These are phyloP conservation scores for Meira nashicola DNA, from an alignment of 1,284 basidiomycete species.

Conservation along the genomic window DNA sequence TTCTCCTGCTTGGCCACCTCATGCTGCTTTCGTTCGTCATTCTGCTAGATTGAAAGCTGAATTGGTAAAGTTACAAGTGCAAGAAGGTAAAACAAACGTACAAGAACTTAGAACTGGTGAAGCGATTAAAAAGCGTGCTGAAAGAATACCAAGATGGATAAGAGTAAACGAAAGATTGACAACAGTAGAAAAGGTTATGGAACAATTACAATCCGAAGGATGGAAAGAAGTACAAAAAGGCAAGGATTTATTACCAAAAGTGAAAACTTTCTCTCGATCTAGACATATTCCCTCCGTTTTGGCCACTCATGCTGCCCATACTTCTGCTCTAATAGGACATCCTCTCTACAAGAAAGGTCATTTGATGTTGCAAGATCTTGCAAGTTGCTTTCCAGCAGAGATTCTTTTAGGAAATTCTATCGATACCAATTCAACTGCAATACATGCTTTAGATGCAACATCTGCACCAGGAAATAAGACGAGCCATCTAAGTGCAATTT, in stretches of 20 bases:
- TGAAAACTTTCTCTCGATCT: constrained; percentile 59
- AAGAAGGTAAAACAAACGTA: constrained; percentile 24
- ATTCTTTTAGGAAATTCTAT: constrained; percentile 54
- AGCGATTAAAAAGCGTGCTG: constrained; percentile 10
- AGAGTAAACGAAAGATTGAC: constrained; percentile 36
- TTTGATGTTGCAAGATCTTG: constrained; percentile 93
- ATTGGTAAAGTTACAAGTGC: constrained; percentile 74
- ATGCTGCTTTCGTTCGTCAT: constrained; percentile 59
- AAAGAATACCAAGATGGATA: constrained; percentile 43
- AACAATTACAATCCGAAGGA: constrained; percentile 58
- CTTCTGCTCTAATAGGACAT: constrained; percentile 29
- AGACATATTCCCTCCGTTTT: constrained; percentile 72
- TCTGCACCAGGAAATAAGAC: constrained; percentile 99
- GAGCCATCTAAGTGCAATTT: constrained; percentile 77
- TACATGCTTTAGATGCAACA: constrained; percentile 74
- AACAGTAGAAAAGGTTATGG: constrained; percentile 57
- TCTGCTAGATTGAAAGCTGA: constrained; percentile 81
- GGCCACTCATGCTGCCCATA: constrained; percentile 63
- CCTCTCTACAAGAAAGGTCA: constrained; percentile 66
- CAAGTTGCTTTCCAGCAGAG: constrained; percentile 88
- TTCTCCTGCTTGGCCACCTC: constrained; percentile 40
- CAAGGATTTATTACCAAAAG: not conserved
- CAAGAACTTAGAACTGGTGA: constrained; percentile 41
- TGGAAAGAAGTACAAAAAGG: constrained; percentile 24
- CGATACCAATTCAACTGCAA: not conserved